Base-by-base conservation (phyloP, 306 rosid genomes). In the Astragalus membranaceus region DNA sequence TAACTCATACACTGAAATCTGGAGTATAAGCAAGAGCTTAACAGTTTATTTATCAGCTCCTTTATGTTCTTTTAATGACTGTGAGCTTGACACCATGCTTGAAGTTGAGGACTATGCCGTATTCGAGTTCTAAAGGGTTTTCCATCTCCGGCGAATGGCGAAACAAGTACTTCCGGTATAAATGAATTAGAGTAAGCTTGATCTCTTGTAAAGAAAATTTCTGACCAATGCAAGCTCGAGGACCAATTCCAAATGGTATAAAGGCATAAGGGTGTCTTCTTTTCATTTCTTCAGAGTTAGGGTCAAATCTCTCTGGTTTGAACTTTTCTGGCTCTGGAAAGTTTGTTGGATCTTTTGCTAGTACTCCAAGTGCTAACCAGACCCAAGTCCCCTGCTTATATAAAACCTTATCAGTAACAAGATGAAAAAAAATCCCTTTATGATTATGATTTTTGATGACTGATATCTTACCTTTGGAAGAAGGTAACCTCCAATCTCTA, bases 311-410 rank as follows among this genome's bases (percentile, higher is more conserved):
- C 82, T 89, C 96, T 8, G 97, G 99, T 74, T 67, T 88, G 82
- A 94, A 94, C 86, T 87, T 86, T 10, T 91, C 92, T 70, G 99
- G 99, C 79, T 91, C 99, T 3, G 95, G 88, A 79, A 89, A 91
- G 72, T 88, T 83, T 64, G 10, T 84, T 4, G 96, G 91, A 69
- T 94, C 99, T 73, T 94, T 94, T 5, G 97, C 92, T 71, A 91
- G 75, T 67, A 89, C 97, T 66, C 99, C 99, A 11, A 75, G 90
- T 3, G 97, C 92, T 66, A 91, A 72, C 99, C 99, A 94, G 8
- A 94, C 95, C 99, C 99, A 94, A 17, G 97, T 88, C 1, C 99
- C 97, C 99, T 94, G 83, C 73, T 69, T 78, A 65, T 11, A 35
- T 36, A 57, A 54, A 63, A 48, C 29, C 20, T 26, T 6, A 65